Percentiles rank a stretch among this genome's conserved stretches.
phyloP scores from a whole-genome alignment of 768 basidiomycete genomes.

The Lactifluus volemus region DNA sequence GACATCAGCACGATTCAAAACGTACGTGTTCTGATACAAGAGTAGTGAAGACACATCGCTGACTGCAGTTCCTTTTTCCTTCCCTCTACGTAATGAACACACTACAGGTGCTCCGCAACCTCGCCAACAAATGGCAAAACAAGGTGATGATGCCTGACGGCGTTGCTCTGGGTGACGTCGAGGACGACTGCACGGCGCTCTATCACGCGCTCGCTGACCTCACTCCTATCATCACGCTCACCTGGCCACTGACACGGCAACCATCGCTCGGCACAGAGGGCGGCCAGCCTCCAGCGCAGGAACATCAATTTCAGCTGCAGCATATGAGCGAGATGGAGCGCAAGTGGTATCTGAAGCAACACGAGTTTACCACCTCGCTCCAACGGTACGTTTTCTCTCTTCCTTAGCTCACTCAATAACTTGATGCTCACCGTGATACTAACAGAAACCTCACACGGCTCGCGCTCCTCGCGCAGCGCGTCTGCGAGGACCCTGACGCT shows the following conservation, averaged over 20 bases:
- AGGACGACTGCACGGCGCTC: slow-evolving; percentile 1
- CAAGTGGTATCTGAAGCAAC: slow-evolving; percentile 17
- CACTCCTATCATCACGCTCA: neutral
- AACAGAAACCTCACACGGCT: slow-evolving; percentile 12
- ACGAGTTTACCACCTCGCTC: slow-evolving; percentile 15
- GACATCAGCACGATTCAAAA: neutral
- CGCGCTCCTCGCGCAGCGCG: slow-evolving; percentile 10
- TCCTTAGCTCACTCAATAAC: neutral
- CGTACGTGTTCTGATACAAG: neutral
- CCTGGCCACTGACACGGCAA: slow-evolving; percentile 7
- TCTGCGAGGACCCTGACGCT: slow-evolving; percentile 10
- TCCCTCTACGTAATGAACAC: too few relatives aligned
- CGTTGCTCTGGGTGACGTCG: neutral
- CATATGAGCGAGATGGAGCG: neutral
- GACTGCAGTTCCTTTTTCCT: neutral
- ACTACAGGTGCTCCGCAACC: neutral
- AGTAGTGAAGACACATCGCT: neutral
- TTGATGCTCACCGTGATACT: neutral
- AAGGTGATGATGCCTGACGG: slow-evolving; percentile 9
- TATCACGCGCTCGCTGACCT: neutral
- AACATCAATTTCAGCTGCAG: neutral
- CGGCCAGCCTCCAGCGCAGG: neutral
- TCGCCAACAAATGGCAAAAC: slow-evolving; percentile 7
- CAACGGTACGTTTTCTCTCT: neutral
- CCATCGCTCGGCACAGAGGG: slow-evolving; percentile 9